These are phyloP conservation scores for Zygoascus flipseniorum DNA, from an alignment of 805 yeast species.

Conservation along the genomic window DNA sequence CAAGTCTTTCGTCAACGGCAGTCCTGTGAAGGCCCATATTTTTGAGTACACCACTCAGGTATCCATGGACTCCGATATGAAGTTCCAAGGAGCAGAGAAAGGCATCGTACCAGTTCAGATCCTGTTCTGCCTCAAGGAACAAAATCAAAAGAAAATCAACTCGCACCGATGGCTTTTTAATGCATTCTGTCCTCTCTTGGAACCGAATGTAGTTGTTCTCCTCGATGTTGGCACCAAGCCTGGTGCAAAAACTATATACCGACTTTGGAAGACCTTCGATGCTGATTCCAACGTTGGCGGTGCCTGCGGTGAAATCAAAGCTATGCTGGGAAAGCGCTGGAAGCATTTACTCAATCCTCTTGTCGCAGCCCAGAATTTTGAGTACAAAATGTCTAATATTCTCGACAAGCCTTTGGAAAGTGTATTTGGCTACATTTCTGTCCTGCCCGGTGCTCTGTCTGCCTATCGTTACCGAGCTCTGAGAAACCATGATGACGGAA, in stretches of 20 bases:
- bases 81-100: slow-evolving; percentile 83
- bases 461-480: slow-evolving; percentile 89
- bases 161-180: slow-evolving; percentile 98
- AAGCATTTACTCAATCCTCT: slow-evolving; percentile 74
- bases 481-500: slow-evolving; percentile 76
- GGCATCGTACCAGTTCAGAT: slow-evolving; percentile 93
- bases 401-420: slow-evolving; percentile 92
- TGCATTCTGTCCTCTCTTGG: slow-evolving; percentile 83
- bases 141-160: slow-evolving; percentile 86
- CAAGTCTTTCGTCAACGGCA: slow-evolving; percentile 84
- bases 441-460: slow-evolving; percentile 91
- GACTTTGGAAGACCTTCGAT: slow-evolving; percentile 96
- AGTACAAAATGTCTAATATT: slow-evolving; percentile 94
- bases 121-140: slow-evolving; percentile 85
- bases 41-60: slow-evolving; percentile 96
- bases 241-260: slow-evolving; percentile 79
- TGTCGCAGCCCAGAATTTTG: slow-evolving; percentile 94
- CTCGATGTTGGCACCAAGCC: slow-evolving; percentile 98
- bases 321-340: slow-evolving; percentile 90
- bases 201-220: slow-evolving; percentile 83
- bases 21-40: slow-evolving; percentile 85
- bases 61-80: slow-evolving; percentile 79
- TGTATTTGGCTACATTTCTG: slow-evolving; percentile 85
- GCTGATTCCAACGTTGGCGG: slow-evolving; percentile 96
- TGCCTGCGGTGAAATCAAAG: slow-evolving; percentile 95